phyloP scores from a whole-genome alignment of 2,329 filamentous ascomycete species.

The Cercospora beticola region DNA sequence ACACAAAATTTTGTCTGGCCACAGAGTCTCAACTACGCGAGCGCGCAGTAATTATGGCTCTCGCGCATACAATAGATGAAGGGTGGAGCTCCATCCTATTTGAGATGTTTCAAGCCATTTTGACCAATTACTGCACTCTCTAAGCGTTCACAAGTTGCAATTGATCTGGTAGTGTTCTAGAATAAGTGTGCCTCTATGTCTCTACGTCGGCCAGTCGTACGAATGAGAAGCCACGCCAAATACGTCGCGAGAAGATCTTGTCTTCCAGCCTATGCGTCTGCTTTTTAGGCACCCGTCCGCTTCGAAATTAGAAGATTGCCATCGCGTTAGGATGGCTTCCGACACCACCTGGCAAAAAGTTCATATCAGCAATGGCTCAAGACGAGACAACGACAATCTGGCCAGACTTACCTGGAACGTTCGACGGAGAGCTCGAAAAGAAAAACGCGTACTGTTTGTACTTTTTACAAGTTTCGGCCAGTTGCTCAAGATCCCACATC shows the following conservation, averaged over 20 bases:
- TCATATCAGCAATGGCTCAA: not conserved
- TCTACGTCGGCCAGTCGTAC: not conserved
- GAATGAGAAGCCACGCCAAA: not conserved
- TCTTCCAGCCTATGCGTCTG: not conserved
- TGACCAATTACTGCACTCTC: not conserved
- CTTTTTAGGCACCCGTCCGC: not conserved
- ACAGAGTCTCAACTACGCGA: not conserved
- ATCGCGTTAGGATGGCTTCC: constrained; percentile 40
- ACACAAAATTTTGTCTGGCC: not conserved
- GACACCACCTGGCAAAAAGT: constrained; percentile 30
- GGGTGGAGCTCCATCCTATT: not conserved
- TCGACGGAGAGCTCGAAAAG: constrained; percentile 25
- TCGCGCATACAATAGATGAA: not conserved
- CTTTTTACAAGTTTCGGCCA: constrained; percentile 35
- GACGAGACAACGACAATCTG: not conserved
- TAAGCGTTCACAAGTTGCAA: not conserved
- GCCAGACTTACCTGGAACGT: not conserved
- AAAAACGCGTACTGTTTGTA: constrained; percentile 35
- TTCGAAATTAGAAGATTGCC: constrained; percentile 36
- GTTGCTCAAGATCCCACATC: constrained; percentile 38
- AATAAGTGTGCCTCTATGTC: not conserved
- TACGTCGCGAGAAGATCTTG: not conserved
- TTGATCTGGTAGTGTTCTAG: not conserved
- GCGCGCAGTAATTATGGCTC: not conserved
- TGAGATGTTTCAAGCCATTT: not conserved